A percentile compares a stretch with the other conserved stretches of the same genome.
Evolutionary conservation across 176 grass and related monocot genomes (phyloP).

Genomic region (Oryza meridionalis): DNA sequence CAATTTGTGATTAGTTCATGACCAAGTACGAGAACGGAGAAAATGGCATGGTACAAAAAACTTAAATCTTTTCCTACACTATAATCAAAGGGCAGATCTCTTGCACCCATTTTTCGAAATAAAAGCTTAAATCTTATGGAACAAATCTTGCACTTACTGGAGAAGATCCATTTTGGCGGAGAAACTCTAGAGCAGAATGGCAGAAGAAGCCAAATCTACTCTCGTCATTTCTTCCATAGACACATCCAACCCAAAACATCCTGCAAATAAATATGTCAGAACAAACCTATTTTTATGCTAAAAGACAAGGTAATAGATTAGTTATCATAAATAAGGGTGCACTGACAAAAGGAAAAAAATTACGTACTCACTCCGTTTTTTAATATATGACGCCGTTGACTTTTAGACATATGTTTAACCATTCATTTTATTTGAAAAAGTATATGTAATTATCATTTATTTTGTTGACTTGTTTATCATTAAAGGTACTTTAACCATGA

Average conservation of each 20-base stretch:
- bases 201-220: conserved; percentile 92
- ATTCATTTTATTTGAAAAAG: no score
- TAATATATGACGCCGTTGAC: no score
- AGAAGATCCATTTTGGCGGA: conserved; percentile 66
- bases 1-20: background rate
- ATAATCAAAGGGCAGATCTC: no score
- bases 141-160: conserved; percentile 61
- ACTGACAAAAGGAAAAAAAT: conserved; percentile 1
- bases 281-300: background rate
- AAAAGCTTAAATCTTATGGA: background rate
- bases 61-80: no score
- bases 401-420: no score
- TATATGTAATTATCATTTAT: no score
- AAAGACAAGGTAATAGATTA: background rate
- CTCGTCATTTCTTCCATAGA: conserved; percentile 90
- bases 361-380: background rate
- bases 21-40: background rate
- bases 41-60: background rate
- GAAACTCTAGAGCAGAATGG: conserved; percentile 95
- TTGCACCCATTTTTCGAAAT: no score
- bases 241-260: conserved; percentile 89
- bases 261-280: conserved; percentile 55
- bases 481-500: no score
- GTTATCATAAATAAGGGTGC: background rate
- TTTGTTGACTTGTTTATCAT: no score